phyloP scores from a whole-genome alignment of 2,329 filamentous ascomycete species.

The Byssoonygena ceratinophila region DNA sequence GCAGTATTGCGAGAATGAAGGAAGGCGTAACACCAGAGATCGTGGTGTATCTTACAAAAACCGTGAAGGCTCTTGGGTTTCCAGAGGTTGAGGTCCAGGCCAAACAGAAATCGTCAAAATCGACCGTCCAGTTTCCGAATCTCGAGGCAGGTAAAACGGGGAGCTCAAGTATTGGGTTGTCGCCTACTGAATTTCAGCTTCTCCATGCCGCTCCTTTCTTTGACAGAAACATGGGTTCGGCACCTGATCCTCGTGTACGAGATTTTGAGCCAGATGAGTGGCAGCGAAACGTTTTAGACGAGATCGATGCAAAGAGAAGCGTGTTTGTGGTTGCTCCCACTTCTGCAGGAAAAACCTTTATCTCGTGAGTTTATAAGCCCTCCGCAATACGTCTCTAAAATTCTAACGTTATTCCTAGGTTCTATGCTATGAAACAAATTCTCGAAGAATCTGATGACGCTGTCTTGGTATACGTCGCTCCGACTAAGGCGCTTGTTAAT shows the following conservation, averaged over 20 bases:
- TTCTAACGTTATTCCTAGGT: constrained; percentile 29
- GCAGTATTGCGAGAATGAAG: constrained; percentile 30
- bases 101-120: constrained; percentile 13
- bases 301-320: constrained; percentile 59
- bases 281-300: constrained; percentile 64
- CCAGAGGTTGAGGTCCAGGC: constrained; percentile 17
- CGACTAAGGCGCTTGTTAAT: constrained; percentile 72
- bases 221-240: constrained; percentile 61
- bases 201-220: constrained; percentile 61
- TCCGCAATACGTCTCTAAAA: neutral
- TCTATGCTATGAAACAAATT: constrained; percentile 72
- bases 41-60: constrained; percentile 25
- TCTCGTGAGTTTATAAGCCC: constrained; percentile 38
- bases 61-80: constrained; percentile 27
- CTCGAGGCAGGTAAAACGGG: constrained; percentile 13
- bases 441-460: constrained; percentile 57
- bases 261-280: constrained; percentile 64
- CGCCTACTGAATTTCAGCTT: constrained; percentile 54
- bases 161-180: constrained; percentile 29
- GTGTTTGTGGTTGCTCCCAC: constrained; percentile 68
- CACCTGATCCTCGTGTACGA: constrained; percentile 53
- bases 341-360: constrained; percentile 72
- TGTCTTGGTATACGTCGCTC: constrained; percentile 67
- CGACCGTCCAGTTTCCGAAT: constrained; percentile 13
- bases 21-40: constrained; percentile 37